These are phyloP conservation scores for Cladophialophora carrionii DNA, from an alignment of 2,329 filamentous ascomycete species.

Conservation along the genomic window DNA sequence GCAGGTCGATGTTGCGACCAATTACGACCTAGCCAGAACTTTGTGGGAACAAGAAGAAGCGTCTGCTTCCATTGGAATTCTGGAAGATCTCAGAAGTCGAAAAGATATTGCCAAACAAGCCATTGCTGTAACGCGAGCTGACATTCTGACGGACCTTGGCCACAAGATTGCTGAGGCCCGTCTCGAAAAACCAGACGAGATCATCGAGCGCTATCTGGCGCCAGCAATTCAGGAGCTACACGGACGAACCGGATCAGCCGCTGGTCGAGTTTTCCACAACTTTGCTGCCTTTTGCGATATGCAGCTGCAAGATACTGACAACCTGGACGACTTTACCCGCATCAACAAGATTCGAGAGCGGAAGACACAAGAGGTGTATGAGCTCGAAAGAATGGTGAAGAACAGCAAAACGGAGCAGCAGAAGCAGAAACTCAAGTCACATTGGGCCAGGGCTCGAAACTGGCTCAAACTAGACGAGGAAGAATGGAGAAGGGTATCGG, in stretches of 20 bases:
- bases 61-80: conserved; percentile 82
- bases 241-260: conserved; percentile 69
- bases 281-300: conserved; percentile 95
- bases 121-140: conserved; percentile 72
- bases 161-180: conserved; percentile 87
- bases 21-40: conserved; percentile 82
- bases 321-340: conserved; percentile 79
- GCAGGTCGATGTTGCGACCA: conserved; percentile 73
- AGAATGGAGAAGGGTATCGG: conserved; percentile 77
- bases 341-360: conserved; percentile 77
- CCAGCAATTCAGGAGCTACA: conserved; percentile 82
- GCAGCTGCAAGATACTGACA: conserved; percentile 84
- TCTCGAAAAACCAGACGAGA: conserved; percentile 85
- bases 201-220: conserved; percentile 82
- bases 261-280: conserved; percentile 88
- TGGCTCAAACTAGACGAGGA: conserved; percentile 91
- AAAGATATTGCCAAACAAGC: conserved; percentile 68
- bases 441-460: conserved; percentile 73
- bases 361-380: conserved; percentile 77
- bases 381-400: conserved; percentile 66
- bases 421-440: conserved; percentile 60
- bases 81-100: conserved; percentile 71
- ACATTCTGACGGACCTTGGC: conserved; percentile 83
- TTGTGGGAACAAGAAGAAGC: conserved; percentile 95
- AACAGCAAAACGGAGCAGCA: conserved; percentile 47